Conservation (phyloP, 2,329 filamentous ascomycete species). For the Aspergillus pseudonomiae region DNA sequence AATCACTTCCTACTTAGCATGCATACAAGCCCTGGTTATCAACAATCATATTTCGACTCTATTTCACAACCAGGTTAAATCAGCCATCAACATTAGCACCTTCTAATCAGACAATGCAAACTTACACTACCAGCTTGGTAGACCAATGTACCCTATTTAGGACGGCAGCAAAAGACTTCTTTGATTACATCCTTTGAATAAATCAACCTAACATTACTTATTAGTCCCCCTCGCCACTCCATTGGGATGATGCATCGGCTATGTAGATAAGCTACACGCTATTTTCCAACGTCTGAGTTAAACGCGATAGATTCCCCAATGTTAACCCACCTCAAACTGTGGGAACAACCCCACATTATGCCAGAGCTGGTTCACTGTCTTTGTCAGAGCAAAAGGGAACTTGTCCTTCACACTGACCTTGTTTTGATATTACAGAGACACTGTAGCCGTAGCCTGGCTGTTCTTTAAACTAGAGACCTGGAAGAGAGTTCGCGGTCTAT, state of each 20-base stretch:
- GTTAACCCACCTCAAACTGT: neutral
- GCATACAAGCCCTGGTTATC: neutral
- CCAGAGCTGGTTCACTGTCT: neutral
- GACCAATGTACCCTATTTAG: neutral
- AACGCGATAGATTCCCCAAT: neutral
- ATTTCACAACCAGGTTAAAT: neutral
- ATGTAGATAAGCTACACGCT: neutral
- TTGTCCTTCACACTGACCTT: no score
- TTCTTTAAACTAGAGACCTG: no score
- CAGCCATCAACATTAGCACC: neutral
- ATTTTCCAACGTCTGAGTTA: neutral
- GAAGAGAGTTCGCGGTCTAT: neutral
- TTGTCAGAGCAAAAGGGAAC: neutral
- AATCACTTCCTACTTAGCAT: neutral
- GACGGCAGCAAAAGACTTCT: no score
- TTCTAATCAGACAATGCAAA: neutral
- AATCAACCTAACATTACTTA: neutral
- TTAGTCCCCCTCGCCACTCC: neutral
- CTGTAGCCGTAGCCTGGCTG: neutral
- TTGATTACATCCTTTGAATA: neutral
- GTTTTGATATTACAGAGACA: neutral
- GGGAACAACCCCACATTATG: neutral
- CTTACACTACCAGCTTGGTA: neutral
- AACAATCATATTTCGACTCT: neutral
- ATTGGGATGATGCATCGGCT: neutral